Evolutionary conservation across 2,329 filamentous ascomycete genomes (phyloP).

Genomic region (Pseudocercospora fuligena): DNA sequence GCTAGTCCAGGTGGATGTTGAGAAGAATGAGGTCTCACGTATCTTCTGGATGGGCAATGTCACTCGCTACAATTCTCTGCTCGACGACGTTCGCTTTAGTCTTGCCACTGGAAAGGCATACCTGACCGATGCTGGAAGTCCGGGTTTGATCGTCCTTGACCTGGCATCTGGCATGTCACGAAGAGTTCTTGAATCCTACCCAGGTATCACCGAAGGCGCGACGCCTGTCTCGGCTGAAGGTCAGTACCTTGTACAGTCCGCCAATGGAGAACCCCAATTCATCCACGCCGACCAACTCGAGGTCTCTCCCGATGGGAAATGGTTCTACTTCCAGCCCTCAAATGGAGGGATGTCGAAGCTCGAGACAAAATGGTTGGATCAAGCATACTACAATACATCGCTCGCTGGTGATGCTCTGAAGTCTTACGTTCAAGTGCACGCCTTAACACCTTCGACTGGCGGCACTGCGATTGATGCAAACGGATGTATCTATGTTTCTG

Average conservation of each 20-base stretch:
- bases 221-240: conserved; percentile 42
- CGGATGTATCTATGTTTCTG: conserved; percentile 46
- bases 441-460: conserved; percentile 44
- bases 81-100: conserved; percentile 47
- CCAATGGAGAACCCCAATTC: conserved; percentile 31
- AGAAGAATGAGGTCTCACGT: conserved; percentile 41
- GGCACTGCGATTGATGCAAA: conserved; percentile 46
- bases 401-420: conserved; percentile 34
- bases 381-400: conserved; percentile 42
- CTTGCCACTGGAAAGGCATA: conserved; percentile 35
- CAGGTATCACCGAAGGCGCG: conserved; percentile 30
- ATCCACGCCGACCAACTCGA: conserved; percentile 47
- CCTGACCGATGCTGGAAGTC: conserved; percentile 33
- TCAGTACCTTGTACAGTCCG: conserved; percentile 30
- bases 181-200: conserved; percentile 38
- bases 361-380: conserved; percentile 42
- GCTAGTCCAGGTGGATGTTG: conserved; percentile 42
- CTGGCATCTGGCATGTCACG: conserved; percentile 27
- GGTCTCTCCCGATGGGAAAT: conserved; percentile 45
- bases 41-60: conserved; percentile 44
- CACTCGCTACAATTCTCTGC: conserved; percentile 30
- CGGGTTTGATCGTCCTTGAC: conserved; percentile 26
- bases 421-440: conserved; percentile 37
- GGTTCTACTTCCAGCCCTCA: conserved; percentile 46
- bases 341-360: conserved; percentile 45